These are phyloP conservation scores for Russula foetens DNA, from an alignment of 768 basidiomycete species.

Conservation along the genomic window DNA sequence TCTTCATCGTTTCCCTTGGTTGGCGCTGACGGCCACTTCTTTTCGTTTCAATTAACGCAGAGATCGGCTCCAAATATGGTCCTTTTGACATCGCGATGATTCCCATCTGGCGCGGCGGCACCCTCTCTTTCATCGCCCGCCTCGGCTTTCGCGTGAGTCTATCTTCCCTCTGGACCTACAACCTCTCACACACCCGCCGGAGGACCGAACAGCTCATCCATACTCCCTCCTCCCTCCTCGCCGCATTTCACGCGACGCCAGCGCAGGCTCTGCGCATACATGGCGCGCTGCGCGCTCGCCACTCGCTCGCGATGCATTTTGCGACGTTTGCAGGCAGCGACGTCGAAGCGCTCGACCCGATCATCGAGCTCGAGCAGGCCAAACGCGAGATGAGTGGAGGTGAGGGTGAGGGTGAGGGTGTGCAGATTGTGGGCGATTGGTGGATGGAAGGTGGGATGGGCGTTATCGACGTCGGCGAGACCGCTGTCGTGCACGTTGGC, in stretches of 20 bases:
- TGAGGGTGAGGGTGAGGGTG: neutral
- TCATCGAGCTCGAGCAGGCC: slow-evolving; percentile 31
- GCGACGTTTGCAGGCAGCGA: slow-evolving; percentile 37
- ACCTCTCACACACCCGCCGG: no score
- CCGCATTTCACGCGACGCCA: slow-evolving; percentile 34
- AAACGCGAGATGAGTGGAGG: slow-evolving; percentile 26
- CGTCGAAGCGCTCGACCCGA: slow-evolving; percentile 33
- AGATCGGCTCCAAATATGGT: slow-evolving; percentile 33
- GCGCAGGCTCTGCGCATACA: slow-evolving; percentile 34
- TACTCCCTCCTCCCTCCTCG: slow-evolving; percentile 20
- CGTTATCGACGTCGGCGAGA: slow-evolving; percentile 30
- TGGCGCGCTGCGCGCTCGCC: slow-evolving; percentile 30
- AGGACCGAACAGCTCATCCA: slow-evolving; percentile 20
- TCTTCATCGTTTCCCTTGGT: neutral
- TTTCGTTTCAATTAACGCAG: slow-evolving; percentile 18
- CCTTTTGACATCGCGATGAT: slow-evolving; percentile 37
- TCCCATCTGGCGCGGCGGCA: slow-evolving; percentile 39
- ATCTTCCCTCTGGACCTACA: no score
- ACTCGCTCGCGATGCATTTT: slow-evolving; percentile 37
- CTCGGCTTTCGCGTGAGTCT: slow-evolving; percentile 32
- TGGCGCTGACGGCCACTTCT: neutral
- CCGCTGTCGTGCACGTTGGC: slow-evolving; percentile 27
- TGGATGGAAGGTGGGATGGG: slow-evolving; percentile 30
- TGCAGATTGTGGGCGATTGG: slow-evolving; percentile 22
- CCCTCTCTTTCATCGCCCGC: slow-evolving; percentile 31